Conservation (phyloP, 169 alveolate species). For the Eimeria brunetti region DNA sequence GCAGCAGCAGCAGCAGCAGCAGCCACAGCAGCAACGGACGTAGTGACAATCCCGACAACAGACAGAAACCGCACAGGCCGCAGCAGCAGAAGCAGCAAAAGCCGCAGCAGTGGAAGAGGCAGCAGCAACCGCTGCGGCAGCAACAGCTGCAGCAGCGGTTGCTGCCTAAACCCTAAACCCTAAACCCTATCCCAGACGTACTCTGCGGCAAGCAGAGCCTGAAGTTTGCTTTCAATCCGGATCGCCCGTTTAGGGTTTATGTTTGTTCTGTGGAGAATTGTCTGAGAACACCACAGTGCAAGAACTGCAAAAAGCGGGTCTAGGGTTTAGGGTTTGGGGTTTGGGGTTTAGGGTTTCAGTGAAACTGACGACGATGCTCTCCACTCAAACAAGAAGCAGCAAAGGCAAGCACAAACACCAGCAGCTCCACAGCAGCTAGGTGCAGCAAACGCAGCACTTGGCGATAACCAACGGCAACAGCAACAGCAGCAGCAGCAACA, state of each 20-base stretch:
- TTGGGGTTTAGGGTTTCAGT: neutral
- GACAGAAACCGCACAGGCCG: neutral
- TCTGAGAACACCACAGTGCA: slow-evolving; percentile 45
- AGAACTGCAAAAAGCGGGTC: neutral
- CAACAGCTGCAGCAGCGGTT: neutral
- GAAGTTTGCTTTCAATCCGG: slow-evolving; percentile 46
- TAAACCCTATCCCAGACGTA: neutral
- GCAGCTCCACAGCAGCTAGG: neutral
- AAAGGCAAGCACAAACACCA: neutral
- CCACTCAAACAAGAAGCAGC: neutral
- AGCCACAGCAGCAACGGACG: neutral
- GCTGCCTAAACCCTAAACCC: neutral
- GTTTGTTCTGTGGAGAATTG: slow-evolving; percentile 23
- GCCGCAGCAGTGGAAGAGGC: too few relatives aligned
- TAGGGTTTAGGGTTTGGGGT: neutral
- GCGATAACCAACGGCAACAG: neutral
- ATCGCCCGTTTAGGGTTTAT: slow-evolving; percentile 68
- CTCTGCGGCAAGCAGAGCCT: slow-evolving; percentile 69
- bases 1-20: slow-evolving; percentile 19
- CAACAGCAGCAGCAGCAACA: neutral
- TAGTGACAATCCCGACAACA: neutral
- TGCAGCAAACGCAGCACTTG: neutral
- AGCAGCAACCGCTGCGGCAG: neutral
- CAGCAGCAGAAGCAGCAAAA: neutral
- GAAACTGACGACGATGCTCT: neutral